Evolutionary conservation across 768 basidiomycete genomes (phyloP).

Genomic region (Collybia nuda): DNA sequence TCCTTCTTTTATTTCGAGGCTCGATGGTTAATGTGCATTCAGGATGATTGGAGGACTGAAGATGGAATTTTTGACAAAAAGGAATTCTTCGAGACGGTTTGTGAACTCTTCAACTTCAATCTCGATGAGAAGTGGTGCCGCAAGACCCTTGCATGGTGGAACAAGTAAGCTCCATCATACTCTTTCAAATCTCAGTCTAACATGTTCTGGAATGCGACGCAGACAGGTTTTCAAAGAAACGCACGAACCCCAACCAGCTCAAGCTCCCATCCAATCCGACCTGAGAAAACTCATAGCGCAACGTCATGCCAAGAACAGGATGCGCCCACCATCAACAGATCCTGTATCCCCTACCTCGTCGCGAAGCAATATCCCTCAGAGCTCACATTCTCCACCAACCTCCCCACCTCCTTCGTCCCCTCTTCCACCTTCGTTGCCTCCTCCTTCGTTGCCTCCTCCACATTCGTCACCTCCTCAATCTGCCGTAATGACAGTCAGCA

Average conservation of each 20-base stretch:
- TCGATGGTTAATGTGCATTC: slow-evolving; percentile 5
- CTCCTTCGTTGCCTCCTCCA: no score
- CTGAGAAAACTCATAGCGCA: no score
- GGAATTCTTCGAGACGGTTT: slow-evolving; percentile 3
- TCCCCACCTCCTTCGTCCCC: no score
- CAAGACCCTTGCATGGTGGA: slow-evolving; percentile 11
- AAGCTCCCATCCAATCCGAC: neutral
- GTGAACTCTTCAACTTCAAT: slow-evolving; percentile 3
- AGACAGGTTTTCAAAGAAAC: slow-evolving; percentile 2
- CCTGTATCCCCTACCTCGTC: no score
- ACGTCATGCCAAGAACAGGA: no score
- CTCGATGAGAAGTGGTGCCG: slow-evolving; percentile 1
- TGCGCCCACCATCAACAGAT: no score
- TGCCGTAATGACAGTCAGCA: no score
- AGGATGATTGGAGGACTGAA: slow-evolving; percentile 7
- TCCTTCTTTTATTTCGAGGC: neutral
- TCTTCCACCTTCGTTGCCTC: no score
- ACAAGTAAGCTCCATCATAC: neutral
- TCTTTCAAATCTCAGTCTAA: neutral
- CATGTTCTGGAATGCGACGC: neutral
- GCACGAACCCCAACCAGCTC: slow-evolving; percentile 5
- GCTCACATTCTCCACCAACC: no score
- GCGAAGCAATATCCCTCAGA: no score
- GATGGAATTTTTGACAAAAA: slow-evolving; percentile 6
- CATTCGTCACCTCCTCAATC: no score